These are phyloP conservation scores for Talaromyces sp. DNA, from an alignment of 2,329 filamentous ascomycete species.

Conservation along the genomic window DNA sequence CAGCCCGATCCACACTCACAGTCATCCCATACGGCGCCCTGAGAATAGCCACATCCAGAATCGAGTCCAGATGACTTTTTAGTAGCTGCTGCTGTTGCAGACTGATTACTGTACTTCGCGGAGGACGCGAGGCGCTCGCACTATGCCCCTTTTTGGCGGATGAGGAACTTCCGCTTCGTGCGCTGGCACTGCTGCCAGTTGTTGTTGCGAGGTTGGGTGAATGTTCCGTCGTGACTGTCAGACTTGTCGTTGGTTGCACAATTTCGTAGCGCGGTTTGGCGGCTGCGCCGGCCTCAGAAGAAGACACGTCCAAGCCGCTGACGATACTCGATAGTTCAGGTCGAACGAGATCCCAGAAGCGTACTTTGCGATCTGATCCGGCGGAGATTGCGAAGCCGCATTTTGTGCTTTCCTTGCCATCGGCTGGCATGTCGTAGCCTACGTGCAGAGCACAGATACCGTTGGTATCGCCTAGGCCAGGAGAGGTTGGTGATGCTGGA, in stretches of 20 bases:
- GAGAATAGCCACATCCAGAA: slow-evolving; percentile 83
- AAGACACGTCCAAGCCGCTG: slow-evolving; percentile 66
- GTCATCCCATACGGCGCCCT: slow-evolving; percentile 92
- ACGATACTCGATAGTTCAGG: slow-evolving; percentile 77
- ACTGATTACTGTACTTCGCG: slow-evolving; percentile 80
- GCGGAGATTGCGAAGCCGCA: slow-evolving; percentile 84
- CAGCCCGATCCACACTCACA: slow-evolving; percentile 82
- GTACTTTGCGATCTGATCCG: slow-evolving; percentile 83
- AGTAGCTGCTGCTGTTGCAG: slow-evolving; percentile 83
- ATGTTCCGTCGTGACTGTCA: slow-evolving; percentile 67
- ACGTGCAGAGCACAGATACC: slow-evolving; percentile 75
- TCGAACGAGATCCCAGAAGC: slow-evolving; percentile 86
- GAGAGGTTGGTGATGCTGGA: slow-evolving; percentile 5
- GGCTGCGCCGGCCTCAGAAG: slow-evolving; percentile 53
- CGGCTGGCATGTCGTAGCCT: slow-evolving; percentile 68
- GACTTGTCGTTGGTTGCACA: slow-evolving; percentile 60
- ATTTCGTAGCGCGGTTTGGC: slow-evolving; percentile 68
- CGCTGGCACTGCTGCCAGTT: slow-evolving; percentile 31
- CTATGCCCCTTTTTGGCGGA: slow-evolving; percentile 39
- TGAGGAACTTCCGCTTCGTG: slow-evolving; percentile 23
- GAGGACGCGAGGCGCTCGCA: slow-evolving; percentile 49
- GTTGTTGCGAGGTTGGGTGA: slow-evolving; percentile 43
- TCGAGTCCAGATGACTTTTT: slow-evolving; percentile 80
- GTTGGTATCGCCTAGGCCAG: slow-evolving; percentile 28
- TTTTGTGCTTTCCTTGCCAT: slow-evolving; percentile 59